Evolutionary conservation across 306 rosid genomes (phyloP), one percentile per base, ranked within the genome.

Genomic region (Fragaria nilgerrensis): DNA sequence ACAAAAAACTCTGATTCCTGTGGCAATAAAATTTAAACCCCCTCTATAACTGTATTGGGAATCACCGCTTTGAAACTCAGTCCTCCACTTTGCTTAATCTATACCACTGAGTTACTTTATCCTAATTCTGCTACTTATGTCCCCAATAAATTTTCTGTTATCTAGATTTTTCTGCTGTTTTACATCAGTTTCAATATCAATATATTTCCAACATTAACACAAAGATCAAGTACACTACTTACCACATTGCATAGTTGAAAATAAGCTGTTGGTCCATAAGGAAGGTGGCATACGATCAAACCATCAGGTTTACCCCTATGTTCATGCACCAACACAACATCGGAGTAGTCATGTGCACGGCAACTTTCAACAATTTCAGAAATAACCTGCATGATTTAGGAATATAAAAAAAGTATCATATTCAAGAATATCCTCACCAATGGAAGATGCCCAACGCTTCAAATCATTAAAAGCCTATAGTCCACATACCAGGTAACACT

Each of bases 221-320:
- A 55, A 53, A 68, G 32, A 59, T 47, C 59, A 74, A 77, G 11
- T 50, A 27, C 37, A 75, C 53, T 62, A 88, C 97, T 79, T 84
- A 91, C 98, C 90, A 92, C 97, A 49, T 95, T 92, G 83, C 63
- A 82, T 74, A 95, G 86, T 72, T 92, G 93, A 85, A 95, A 95
- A 88, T 89, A 92, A 76, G 97, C 97, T 62, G 97, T 92, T 68
- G 98, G 98, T 68, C 98, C 98, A 81, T 80, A 92, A 58, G 98
- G 97, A 39, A 92, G 84, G 83, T 95, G 97, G 84, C 90, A 85
- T 77, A 92, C 87, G 73, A 87, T 89, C 79, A 95, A 82, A 69
- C 96, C 98, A 89, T 89, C 97, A 20, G 98, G 98, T 61, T 88
- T 91, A 76, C 97, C 98, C 47, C 97, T 97, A 84, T 95, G 97